These are phyloP conservation scores for Hypsizygus ulmarius DNA, from an alignment of 1,284 basidiomycete species.

Conservation along the genomic window DNA sequence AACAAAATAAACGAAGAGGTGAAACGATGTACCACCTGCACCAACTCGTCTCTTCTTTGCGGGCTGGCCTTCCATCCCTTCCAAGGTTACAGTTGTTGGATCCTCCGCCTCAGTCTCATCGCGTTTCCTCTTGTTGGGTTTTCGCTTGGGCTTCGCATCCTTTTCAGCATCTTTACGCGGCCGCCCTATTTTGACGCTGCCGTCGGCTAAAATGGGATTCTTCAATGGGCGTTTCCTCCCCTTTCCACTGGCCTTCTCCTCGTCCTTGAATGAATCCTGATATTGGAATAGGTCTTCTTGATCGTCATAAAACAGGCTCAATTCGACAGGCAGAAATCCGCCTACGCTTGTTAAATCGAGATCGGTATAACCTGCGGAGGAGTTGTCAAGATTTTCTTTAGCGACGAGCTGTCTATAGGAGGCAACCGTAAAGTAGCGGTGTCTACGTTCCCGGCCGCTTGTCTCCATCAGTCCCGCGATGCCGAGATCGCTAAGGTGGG, in stretches of 20 bases:
- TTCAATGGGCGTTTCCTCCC: slow-evolving; percentile 29
- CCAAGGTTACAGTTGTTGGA: neutral
- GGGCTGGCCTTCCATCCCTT: slow-evolving; percentile 4
- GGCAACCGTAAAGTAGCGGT: slow-evolving; percentile 72
- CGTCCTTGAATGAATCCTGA: slow-evolving; percentile 47
- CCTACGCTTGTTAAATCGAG: slow-evolving; percentile 51
- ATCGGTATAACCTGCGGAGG: slow-evolving; percentile 38
- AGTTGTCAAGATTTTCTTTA: slow-evolving; percentile 57
- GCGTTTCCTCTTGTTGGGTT: slow-evolving; percentile 21
- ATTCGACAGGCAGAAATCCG: slow-evolving; percentile 45
- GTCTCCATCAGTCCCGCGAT: slow-evolving; percentile 71
- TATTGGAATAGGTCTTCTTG: slow-evolving; percentile 39
- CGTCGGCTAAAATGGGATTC: slow-evolving; percentile 41
- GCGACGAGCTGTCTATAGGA: slow-evolving; percentile 56
- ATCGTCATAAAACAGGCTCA: slow-evolving; percentile 53
- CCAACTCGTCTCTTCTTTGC: slow-evolving; percentile 15
- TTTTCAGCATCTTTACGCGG: slow-evolving; percentile 34
- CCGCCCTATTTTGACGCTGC: slow-evolving; percentile 41
- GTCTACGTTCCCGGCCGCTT: slow-evolving; percentile 74
- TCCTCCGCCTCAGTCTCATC: slow-evolving; percentile 12
- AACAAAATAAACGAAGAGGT: neutral
- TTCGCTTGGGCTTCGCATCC: slow-evolving; percentile 18
- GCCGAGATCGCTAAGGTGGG: slow-evolving; percentile 68
- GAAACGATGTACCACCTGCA: slow-evolving; percentile 2
- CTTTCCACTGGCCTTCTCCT: slow-evolving; percentile 24